These are phyloP conservation scores for Dendrobium catenatum DNA, from an alignment of 106 monocot genomes.

Conservation along the genomic window DNA sequence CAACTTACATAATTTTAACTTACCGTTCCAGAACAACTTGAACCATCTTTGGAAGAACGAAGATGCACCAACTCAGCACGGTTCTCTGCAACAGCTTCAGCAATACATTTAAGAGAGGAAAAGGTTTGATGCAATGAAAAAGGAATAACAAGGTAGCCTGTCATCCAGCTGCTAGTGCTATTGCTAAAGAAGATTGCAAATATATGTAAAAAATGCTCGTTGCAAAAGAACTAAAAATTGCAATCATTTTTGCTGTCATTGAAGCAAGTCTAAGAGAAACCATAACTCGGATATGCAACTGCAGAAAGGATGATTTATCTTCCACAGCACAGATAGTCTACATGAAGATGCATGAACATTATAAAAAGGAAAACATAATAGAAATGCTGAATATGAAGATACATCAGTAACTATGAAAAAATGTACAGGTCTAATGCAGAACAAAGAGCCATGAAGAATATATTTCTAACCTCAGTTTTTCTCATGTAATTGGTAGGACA, in stretches of 20 bases:
- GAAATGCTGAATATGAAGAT: no score
- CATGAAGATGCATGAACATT: no score
- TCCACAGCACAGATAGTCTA: neutral
- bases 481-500: no score
- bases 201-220: no score
- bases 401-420: no score
- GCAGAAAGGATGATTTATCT: neutral
- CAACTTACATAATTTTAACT: conserved; percentile 6
- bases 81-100: conserved; percentile 58
- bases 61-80: conserved; percentile 70
- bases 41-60: conserved; percentile 73
- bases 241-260: neutral
- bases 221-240: no score
- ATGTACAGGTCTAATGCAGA: no score
- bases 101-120: conserved; percentile 29
- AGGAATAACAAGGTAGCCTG: neutral
- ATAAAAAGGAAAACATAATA: no score
- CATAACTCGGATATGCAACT: neutral
- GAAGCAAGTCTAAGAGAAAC: neutral
- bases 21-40: conserved; percentile 68
- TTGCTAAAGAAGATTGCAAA: neutral
- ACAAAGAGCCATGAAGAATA: no score
- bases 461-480: no score
- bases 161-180: neutral
- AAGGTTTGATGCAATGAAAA: neutral